A percentile compares a stretch with the other conserved stretches of the same genome.
Conservation (phyloP, 176 grass and related monocot genomes). For the Guadua angustifolia region DNA sequence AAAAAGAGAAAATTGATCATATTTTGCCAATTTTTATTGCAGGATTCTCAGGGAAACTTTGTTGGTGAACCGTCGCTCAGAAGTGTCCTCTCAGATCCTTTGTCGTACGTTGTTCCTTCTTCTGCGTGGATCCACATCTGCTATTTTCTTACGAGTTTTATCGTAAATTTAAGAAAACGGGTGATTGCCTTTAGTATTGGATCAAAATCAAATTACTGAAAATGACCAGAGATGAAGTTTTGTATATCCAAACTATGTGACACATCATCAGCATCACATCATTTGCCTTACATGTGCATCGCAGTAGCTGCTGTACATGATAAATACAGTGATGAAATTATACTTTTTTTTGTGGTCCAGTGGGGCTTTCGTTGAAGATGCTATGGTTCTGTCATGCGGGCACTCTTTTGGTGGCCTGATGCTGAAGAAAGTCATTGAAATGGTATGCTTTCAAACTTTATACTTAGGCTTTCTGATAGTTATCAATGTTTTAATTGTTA, state of each 20-base stretch:
- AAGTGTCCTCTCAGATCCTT: conserved; percentile 83
- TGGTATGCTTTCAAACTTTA: conserved; percentile 47
- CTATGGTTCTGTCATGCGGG: conserved; percentile 78
- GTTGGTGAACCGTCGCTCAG: conserved; percentile 67
- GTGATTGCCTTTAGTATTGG: neutral
- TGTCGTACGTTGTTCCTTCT: conserved; percentile 66
- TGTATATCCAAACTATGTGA: conserved; percentile 11
- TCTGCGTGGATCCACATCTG: neutral
- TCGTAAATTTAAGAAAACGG: neutral
- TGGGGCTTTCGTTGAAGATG: conserved; percentile 85
- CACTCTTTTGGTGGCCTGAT: conserved; percentile 80
- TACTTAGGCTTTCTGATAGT: neutral
- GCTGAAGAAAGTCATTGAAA: conserved; percentile 82
- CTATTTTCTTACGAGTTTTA: conserved; percentile 20
- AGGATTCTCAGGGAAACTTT: conserved; percentile 63
- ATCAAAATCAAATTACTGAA: conserved; percentile 16
- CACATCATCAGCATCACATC: neutral
- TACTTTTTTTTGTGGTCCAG: conserved; percentile 38
- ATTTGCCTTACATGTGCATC: neutral
- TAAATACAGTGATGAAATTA: conserved; percentile 23
- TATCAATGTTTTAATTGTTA: neutral
- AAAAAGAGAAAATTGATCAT: conserved; percentile 14
- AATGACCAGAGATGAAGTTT: neutral
- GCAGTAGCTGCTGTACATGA: neutral
- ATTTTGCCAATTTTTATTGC: conserved; percentile 33